Conservation (phyloP, 2,329 filamentous ascomycete genomes). For the Aspergillus pseudotamarii region DNA sequence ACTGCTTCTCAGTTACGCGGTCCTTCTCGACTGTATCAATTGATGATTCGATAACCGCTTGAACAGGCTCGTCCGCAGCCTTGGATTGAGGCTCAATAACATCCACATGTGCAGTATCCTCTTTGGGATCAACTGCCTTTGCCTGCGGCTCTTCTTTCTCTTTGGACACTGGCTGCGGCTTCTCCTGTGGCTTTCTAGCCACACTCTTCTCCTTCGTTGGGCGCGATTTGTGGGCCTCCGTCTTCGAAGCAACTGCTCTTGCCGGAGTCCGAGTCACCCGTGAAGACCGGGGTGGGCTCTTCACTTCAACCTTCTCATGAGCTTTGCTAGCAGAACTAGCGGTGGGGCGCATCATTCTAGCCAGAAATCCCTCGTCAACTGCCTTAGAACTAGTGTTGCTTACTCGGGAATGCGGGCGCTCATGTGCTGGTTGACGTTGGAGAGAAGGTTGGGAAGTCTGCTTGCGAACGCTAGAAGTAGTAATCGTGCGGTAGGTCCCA, state of each 20-base stretch:
- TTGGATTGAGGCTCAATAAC: slow-evolving; percentile 6
- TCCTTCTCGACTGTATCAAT: slow-evolving; percentile 6
- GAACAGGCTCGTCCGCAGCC: slow-evolving; percentile 8
- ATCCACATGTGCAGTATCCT: slow-evolving; percentile 2
- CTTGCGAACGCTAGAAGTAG: slow-evolving; percentile 30
- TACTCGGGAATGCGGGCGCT: slow-evolving; percentile 45
- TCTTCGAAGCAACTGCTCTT: slow-evolving; percentile 28
- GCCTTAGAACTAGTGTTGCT: slow-evolving; percentile 42
- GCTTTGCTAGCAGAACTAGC: slow-evolving; percentile 53
- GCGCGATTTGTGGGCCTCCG: slow-evolving; percentile 21
- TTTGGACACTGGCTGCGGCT: slow-evolving; percentile 2
- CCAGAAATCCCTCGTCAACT: slow-evolving; percentile 51
- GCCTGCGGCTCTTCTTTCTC: slow-evolving; percentile 6
- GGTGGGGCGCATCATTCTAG: slow-evolving; percentile 56
- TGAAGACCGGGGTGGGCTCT: slow-evolving; percentile 39
- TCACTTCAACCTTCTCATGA: slow-evolving; percentile 49
- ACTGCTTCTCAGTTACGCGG: background rate
- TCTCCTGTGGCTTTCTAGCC: slow-evolving; percentile 10
- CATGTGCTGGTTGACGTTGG: slow-evolving; percentile 30
- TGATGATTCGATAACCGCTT: background rate
- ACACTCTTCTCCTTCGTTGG: slow-evolving; percentile 27
- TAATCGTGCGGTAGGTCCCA: slow-evolving; percentile 26
- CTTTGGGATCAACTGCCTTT: slow-evolving; percentile 2
- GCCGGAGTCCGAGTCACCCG: slow-evolving; percentile 24
- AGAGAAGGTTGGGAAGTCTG: slow-evolving; percentile 38